Conservation (phyloP, 805 yeast species). For the Candida maris region DNA sequence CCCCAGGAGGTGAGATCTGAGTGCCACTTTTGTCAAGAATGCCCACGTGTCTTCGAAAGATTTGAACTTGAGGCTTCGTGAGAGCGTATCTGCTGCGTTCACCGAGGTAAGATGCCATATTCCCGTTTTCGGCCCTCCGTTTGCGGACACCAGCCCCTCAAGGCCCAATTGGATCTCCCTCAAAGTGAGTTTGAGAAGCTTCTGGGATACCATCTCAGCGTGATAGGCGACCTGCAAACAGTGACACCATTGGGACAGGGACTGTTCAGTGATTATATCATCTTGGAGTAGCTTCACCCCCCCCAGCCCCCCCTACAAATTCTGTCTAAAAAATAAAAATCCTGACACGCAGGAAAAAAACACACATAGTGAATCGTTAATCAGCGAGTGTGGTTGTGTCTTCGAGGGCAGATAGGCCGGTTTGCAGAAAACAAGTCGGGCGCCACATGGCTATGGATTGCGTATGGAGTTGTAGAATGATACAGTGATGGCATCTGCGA, state of each 20-base stretch:
- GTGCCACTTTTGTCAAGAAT: constrained; percentile 55
- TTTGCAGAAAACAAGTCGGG: too few species aligned
- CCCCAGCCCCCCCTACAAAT: too few species aligned
- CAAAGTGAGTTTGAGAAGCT: constrained; percentile 27
- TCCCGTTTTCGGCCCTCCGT: neutral
- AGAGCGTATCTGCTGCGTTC: neutral
- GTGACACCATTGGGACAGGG: neutral
- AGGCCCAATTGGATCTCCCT: constrained; percentile 24
- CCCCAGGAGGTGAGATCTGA: constrained; percentile 52
- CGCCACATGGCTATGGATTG: too few species aligned
- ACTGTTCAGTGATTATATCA: too few species aligned
- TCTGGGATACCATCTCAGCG: constrained; percentile 24
- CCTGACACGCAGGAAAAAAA: neutral
- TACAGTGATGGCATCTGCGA: constrained; percentile 32
- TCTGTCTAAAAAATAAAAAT: neutral
- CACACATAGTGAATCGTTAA: too few species aligned
- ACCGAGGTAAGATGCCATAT: neutral
- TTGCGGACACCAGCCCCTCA: constrained; percentile 1
- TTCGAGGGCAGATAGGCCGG: too few species aligned
- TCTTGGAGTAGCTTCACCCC: too few species aligned
- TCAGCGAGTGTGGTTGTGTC: too few species aligned
- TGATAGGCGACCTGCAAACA: too few species aligned
- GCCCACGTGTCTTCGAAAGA: constrained; percentile 64
- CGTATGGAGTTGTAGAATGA: too few species aligned
- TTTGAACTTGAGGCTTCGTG: constrained; percentile 35